A percentile compares a stretch with the other conserved stretches of the same genome.
phyloP scores from a whole-genome alignment of 2,329 filamentous ascomycete genomes.

The Lomentospora prolificans region DNA sequence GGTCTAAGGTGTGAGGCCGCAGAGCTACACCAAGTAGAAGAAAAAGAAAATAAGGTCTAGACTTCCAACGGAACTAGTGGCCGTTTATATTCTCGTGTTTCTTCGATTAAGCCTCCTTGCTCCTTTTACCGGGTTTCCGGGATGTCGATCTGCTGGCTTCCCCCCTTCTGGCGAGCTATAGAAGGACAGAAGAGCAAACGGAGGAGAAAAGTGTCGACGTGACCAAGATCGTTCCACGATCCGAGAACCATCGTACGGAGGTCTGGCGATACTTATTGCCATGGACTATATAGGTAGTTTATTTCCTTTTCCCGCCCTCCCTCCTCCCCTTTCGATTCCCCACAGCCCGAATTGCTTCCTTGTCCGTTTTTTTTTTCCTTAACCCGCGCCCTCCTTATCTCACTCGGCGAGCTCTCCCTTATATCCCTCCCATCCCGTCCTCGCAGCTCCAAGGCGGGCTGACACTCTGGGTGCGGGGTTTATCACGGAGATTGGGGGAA shows the following conservation, averaged over 20 bases:
- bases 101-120: not conserved
- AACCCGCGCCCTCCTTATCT: not conserved
- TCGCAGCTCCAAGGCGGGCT: not conserved
- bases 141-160: not conserved
- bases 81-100: not conserved
- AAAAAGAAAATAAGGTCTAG: not conserved
- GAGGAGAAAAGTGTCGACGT: not conserved
- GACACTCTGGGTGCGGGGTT: not conserved
- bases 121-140: not conserved
- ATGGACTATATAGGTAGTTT: not conserved
- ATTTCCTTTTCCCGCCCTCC: not conserved
- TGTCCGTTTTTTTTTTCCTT: not conserved
- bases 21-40: not conserved
- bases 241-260: not conserved
- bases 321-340: not conserved
- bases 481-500: not conserved
- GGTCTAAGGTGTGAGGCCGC: not conserved
- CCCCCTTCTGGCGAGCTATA: not conserved
- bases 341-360: not conserved
- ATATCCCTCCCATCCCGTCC: not conserved
- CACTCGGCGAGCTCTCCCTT: not conserved
- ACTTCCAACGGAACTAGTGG: not conserved
- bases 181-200: not conserved
- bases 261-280: slow-evolving; percentile 6
- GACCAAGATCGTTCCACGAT: slow-evolving; percentile 1